These are phyloP conservation scores for Neonectria neomacrospora DNA, from an alignment of 2,329 filamentous ascomycete species.

Conservation along the genomic window DNA sequence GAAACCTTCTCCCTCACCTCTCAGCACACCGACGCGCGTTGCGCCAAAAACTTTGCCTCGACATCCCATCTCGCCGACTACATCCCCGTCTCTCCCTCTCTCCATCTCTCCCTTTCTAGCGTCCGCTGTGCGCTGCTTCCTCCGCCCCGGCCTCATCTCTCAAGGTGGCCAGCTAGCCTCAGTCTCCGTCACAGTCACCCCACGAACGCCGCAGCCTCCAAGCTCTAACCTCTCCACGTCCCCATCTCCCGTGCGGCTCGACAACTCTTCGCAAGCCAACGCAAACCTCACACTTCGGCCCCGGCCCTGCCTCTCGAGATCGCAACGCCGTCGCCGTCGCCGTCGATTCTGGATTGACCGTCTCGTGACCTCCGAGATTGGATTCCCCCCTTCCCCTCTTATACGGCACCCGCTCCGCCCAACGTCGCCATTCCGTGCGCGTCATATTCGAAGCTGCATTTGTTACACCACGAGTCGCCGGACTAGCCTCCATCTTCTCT, in stretches of 20 bases:
- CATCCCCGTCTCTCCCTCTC: not conserved
- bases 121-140: slow-evolving; percentile 38
- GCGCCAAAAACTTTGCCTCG: not conserved
- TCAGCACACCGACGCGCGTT: slow-evolving; percentile 20
- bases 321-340: slow-evolving; percentile 27
- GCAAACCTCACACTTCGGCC: slow-evolving; percentile 11
- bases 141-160: slow-evolving; percentile 32
- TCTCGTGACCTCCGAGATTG: slow-evolving; percentile 39
- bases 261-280: slow-evolving; percentile 24
- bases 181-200: slow-evolving; percentile 29
- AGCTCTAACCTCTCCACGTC: slow-evolving; percentile 32
- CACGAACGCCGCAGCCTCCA: slow-evolving; percentile 37
- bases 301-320: slow-evolving; percentile 27
- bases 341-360: slow-evolving; percentile 27
- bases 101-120: slow-evolving; percentile 21
- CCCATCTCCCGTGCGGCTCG: slow-evolving; percentile 26
- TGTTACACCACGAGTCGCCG: slow-evolving; percentile 25
- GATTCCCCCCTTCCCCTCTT: slow-evolving; percentile 38
- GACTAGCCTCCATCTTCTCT: slow-evolving; percentile 10
- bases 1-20: slow-evolving; percentile 17
- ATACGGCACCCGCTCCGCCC: slow-evolving; percentile 25
- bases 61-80: not conserved
- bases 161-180: slow-evolving; percentile 18
- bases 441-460: slow-evolving; percentile 30
- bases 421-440: slow-evolving; percentile 34